Percentiles rank a stretch among this genome's conserved stretches.
Evolutionary conservation across 179 eudicot species (phyloP).

Genomic region (Vitellaria paradoxa): DNA sequence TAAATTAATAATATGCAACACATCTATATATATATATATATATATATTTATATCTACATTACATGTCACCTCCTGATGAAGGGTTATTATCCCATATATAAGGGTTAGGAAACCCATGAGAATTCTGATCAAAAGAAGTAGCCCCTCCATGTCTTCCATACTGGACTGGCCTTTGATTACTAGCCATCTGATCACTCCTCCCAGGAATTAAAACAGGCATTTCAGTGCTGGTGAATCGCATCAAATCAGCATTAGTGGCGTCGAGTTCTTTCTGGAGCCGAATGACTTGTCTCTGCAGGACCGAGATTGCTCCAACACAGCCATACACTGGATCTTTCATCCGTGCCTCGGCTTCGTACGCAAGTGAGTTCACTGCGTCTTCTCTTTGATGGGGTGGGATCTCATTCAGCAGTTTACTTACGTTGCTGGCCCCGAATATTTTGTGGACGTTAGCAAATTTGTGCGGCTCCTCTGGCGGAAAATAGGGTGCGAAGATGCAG

Average conservation of each 20-base stretch:
- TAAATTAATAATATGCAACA: background rate
- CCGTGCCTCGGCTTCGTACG: constrained; percentile 52
- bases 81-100: constrained; percentile 12
- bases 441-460: constrained; percentile 46
- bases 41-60: background rate
- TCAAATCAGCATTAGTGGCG: constrained; percentile 44
- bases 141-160: background rate
- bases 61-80: background rate
- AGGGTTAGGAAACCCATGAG: background rate
- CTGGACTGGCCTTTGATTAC: background rate
- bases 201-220: background rate
- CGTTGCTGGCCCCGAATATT: constrained; percentile 49
- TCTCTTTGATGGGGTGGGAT: constrained; percentile 44
- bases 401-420: constrained; percentile 42
- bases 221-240: constrained; percentile 27
- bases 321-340: constrained; percentile 50
- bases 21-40: no score
- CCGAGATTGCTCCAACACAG: constrained; percentile 46
- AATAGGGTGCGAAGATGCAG: constrained; percentile 45
- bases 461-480: constrained; percentile 49
- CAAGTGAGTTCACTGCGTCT: constrained; percentile 46
- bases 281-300: constrained; percentile 40
- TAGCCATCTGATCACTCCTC: constrained; percentile 4
- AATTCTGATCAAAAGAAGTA: constrained; percentile 4
- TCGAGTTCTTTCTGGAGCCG: constrained; percentile 42